Percentiles rank a stretch among this genome's conserved stretches.
phyloP scores from a whole-genome alignment of 805 yeast genomes.

The Zygosaccharomyces lentus region DNA sequence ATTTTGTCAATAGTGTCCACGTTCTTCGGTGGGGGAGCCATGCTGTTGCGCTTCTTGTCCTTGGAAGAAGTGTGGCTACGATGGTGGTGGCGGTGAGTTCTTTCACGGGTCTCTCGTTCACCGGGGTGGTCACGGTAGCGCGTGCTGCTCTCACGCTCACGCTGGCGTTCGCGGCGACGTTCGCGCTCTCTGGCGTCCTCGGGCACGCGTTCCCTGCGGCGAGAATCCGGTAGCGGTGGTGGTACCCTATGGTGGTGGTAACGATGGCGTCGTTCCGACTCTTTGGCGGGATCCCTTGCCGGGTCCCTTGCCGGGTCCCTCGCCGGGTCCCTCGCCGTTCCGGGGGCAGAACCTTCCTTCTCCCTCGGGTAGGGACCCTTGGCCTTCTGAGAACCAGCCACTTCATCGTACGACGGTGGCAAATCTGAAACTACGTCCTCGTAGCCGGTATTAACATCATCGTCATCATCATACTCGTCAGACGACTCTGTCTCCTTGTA shows the following conservation, averaged over 20 bases:
- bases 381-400: slow-evolving; percentile 46
- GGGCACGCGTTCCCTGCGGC: slow-evolving; percentile 11
- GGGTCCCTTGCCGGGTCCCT: no score
- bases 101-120: slow-evolving; percentile 16
- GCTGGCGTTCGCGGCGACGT: slow-evolving; percentile 16
- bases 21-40: slow-evolving; percentile 56
- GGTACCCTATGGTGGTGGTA: slow-evolving; percentile 15
- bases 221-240: slow-evolving; percentile 9
- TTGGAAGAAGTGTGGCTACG: slow-evolving; percentile 30
- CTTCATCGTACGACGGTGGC: slow-evolving; percentile 72
- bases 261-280: slow-evolving; percentile 14
- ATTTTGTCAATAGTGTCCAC: slow-evolving; percentile 91
- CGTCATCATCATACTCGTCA: slow-evolving; percentile 14
- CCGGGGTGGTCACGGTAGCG: slow-evolving; percentile 1
- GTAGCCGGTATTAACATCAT: slow-evolving; percentile 13
- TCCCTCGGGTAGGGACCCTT: slow-evolving; percentile 51
- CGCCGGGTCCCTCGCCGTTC: not conserved
- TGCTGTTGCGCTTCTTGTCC: slow-evolving; percentile 33
- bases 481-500: slow-evolving; percentile 29
- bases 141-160: slow-evolving; percentile 18
- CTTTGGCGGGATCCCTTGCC: slow-evolving; percentile 7
- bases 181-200: slow-evolving; percentile 3
- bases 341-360: slow-evolving; percentile 32
- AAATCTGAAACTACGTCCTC: slow-evolving; percentile 23
- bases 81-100: slow-evolving; percentile 30